Percentiles rank a stretch among this genome's conserved stretches.
phyloP scores from a whole-genome alignment of 208 protist genomes.

The Wallacemonas collosoma region DNA sequence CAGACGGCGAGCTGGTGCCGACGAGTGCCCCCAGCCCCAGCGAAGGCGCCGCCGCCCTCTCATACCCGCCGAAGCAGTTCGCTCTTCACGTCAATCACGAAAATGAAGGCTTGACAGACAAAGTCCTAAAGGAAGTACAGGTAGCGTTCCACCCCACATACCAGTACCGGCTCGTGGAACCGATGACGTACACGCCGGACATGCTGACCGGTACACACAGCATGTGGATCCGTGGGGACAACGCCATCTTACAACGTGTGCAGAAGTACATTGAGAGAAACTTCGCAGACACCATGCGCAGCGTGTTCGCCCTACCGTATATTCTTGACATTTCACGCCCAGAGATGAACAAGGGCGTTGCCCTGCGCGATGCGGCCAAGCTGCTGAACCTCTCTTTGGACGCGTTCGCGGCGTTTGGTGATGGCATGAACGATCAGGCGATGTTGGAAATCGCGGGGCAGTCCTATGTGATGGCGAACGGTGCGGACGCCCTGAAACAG shows the following conservation, averaged over 20 bases:
- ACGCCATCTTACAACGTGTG: conserved; percentile 28
- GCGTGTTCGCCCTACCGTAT: conserved; percentile 32
- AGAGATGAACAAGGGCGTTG: conserved; percentile 53
- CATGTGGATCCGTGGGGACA: conserved; percentile 41
- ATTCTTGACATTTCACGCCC: conserved; percentile 44
- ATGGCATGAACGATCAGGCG: conserved; percentile 68
- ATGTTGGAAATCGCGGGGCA: conserved; percentile 56
- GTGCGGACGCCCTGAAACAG: conserved; percentile 17
- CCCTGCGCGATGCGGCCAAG: conserved; percentile 43
- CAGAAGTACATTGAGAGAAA: conserved; percentile 35
- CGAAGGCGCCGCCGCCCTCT: background rate
- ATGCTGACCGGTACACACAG: conserved; percentile 40
- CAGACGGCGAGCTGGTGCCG: conserved; percentile 7
- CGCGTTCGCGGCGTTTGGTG: conserved; percentile 67
- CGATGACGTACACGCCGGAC: conserved; percentile 38
- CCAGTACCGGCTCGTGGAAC: conserved; percentile 45
- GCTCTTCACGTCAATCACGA: conserved; percentile 56
- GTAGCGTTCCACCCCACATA: conserved; percentile 38
- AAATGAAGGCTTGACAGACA: conserved; percentile 56
- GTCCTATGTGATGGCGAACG: conserved; percentile 68
- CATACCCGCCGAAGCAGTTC: conserved; percentile 21
- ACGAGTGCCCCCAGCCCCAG: conserved; percentile 12
- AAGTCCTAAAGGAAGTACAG: conserved; percentile 28
- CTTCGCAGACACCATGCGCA: conserved; percentile 24
- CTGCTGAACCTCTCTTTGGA: conserved; percentile 29